Evolutionary conservation across 2,329 filamentous ascomycete genomes (phyloP).

Genomic region (Exophiala viscosa): DNA sequence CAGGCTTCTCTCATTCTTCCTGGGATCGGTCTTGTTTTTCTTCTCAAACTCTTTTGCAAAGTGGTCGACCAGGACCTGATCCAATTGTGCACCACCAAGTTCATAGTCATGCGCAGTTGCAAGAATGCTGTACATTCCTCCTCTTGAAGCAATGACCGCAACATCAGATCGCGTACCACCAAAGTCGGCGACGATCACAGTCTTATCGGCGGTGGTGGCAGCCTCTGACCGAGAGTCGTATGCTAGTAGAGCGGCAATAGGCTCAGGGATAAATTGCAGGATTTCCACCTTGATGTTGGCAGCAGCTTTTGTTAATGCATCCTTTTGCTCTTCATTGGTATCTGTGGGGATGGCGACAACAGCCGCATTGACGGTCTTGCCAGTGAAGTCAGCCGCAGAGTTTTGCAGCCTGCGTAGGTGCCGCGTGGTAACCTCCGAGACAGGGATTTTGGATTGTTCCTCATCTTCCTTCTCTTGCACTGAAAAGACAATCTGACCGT

Average conservation of each 20-base stretch:
- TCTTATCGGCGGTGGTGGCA: conserved; percentile 76
- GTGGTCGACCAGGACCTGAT: conserved; percentile 89
- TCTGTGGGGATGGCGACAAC: conserved; percentile 93
- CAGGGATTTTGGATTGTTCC: conserved; percentile 64
- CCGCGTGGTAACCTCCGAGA: conserved; percentile 78
- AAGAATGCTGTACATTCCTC: conserved; percentile 93
- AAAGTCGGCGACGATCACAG: conserved; percentile 84
- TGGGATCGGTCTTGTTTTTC: conserved; percentile 87
- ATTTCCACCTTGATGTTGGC: conserved; percentile 80
- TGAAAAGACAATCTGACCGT: conserved; percentile 71
- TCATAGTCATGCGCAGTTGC: conserved; percentile 96
- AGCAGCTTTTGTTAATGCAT: conserved; percentile 72
- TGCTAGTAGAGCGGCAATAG: conserved; percentile 80
- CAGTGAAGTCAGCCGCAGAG: conserved; percentile 86
- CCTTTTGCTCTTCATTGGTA: conserved; percentile 82
- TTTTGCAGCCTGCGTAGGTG: conserved; percentile 76
- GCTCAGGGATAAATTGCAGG: conserved; percentile 88
- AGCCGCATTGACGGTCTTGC: conserved; percentile 89
- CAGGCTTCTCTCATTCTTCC: conserved; percentile 72
- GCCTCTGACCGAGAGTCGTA: conserved; percentile 83
- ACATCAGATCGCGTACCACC: conserved; percentile 92
- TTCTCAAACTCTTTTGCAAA: conserved; percentile 99
- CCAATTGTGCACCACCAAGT: conserved; percentile 77
- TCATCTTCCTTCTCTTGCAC: conserved; percentile 71
- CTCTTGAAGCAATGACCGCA: conserved; percentile 81